A percentile compares a stretch with the other conserved stretches of the same genome.
phyloP scores from a whole-genome alignment of 1,139 yeast genomes.

The Eremothecium sinecaudum region DNA sequence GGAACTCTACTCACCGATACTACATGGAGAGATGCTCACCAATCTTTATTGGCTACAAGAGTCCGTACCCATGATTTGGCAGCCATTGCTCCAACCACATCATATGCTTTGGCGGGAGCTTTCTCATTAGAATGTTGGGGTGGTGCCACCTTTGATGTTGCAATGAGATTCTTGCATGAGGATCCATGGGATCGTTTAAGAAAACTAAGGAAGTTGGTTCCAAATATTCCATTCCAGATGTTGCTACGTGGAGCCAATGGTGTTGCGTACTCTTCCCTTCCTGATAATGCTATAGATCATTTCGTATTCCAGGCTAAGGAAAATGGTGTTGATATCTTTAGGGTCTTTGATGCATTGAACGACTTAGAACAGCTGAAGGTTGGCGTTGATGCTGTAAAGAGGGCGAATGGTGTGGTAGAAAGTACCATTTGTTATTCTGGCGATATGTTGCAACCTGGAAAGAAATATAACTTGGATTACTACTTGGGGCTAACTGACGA shows the following conservation, averaged over 20 bases:
- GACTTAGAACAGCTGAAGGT: slow-evolving; percentile 94
- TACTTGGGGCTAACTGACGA: slow-evolving; percentile 73
- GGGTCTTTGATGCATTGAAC: slow-evolving; percentile 95
- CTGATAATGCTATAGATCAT: slow-evolving; percentile 97
- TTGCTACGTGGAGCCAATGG: slow-evolving; percentile 98
- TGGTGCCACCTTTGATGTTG: slow-evolving; percentile 98
- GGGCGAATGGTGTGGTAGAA: slow-evolving; percentile 98
- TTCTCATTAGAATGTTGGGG: slow-evolving; percentile 99
- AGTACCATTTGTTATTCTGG: slow-evolving; percentile 98
- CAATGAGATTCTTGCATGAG: slow-evolving; percentile 96
- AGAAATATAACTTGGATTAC: slow-evolving; percentile 90
- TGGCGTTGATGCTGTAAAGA: slow-evolving; percentile 95
- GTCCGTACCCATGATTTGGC: slow-evolving; percentile 87
- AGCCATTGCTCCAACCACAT: slow-evolving; percentile 89
- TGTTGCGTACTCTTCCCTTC: slow-evolving; percentile 93
- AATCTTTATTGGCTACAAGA: slow-evolving; percentile 94
- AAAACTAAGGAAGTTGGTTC: slow-evolving; percentile 77
- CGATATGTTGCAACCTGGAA: slow-evolving; percentile 90
- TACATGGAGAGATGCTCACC: slow-evolving; percentile 99
- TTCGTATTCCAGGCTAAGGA: slow-evolving; percentile 91
- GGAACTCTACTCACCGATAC: slow-evolving; percentile 96
- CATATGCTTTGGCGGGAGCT: slow-evolving; percentile 81
- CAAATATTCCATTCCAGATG: slow-evolving; percentile 99
- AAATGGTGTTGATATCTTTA: slow-evolving; percentile 91
- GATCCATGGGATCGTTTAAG: slow-evolving; percentile 98